Percentiles rank a stretch among this genome's conserved stretches.
phyloP scores from a whole-genome alignment of 1,284 basidiomycete genomes.

The Ustilago tritici region DNA sequence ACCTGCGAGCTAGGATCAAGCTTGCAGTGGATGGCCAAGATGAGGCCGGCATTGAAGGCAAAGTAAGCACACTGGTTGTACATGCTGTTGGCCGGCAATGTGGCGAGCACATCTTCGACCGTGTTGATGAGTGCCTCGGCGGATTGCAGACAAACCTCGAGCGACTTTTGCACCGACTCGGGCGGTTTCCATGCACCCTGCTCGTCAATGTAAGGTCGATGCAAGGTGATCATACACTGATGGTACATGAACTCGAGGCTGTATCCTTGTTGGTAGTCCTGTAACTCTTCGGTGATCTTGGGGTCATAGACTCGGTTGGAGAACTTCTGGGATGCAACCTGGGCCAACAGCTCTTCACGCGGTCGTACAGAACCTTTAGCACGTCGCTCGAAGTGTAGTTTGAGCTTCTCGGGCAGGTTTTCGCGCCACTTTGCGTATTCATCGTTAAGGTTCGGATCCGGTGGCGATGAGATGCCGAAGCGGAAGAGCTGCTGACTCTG shows the following conservation, averaged over 20 bases:
- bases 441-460: slow-evolving; percentile 46
- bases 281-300: slow-evolving; percentile 44
- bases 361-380: slow-evolving; percentile 43
- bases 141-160: slow-evolving; percentile 54
- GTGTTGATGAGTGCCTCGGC: slow-evolving; percentile 54
- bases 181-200: slow-evolving; percentile 54
- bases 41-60: slow-evolving; percentile 56
- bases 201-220: slow-evolving; percentile 60
- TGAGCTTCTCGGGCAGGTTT: slow-evolving; percentile 47
- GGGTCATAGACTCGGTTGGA: slow-evolving; percentile 41
- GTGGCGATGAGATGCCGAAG: slow-evolving; percentile 51
- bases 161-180: slow-evolving; percentile 53
- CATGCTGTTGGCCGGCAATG: slow-evolving; percentile 43
- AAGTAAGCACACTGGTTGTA: slow-evolving; percentile 56
- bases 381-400: slow-evolving; percentile 43
- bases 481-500: slow-evolving; percentile 57
- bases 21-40: slow-evolving; percentile 57
- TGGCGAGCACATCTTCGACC: slow-evolving; percentile 48
- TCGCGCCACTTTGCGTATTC: slow-evolving; percentile 53
- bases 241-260: slow-evolving; percentile 55
- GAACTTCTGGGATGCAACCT: slow-evolving; percentile 33
- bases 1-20: slow-evolving; percentile 44
- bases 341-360: slow-evolving; percentile 28
- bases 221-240: slow-evolving; percentile 56
- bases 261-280: slow-evolving; percentile 53